Base-by-base conservation (phyloP, 257 asterid genomes). In the Forsythia suspensa region DNA sequence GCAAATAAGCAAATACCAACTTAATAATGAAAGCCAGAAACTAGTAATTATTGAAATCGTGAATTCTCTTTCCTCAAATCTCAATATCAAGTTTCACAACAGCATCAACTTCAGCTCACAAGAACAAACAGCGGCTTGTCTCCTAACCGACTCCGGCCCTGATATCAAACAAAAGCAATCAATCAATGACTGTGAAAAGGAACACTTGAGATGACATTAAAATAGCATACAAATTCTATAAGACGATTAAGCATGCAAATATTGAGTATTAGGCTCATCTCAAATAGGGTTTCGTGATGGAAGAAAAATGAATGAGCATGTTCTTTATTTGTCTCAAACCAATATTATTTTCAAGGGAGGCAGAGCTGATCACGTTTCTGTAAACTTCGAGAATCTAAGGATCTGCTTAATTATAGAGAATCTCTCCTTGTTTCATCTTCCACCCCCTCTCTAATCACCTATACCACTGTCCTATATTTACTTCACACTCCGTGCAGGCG, bases 81-180 rank as follows among this genome's bases (percentile, higher is more conserved):
- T 9, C 13, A 43, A 1, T 43, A 43, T 43, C 51, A 48, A 48
- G n/a, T 48, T 48, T 48, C 57, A 48, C 7, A 34, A 72, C 44
- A 24, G 79, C 44, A 51, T 72, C 77, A 77, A 68, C 59, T 43
- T 80, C 55, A 88, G 92, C 80, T 90, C 82, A 94, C 90, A 70
- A 94, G 96, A 83, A 94, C 95, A 89, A 90, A 94, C 82, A 94
- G 72, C 13, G 94, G 82, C 69, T 85, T 92, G 84, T 84, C 91
- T 72, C 93, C 97, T 80, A 94, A 46, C 81, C 81, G 87, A 66
- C 81, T 92, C n/a, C 97, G 96, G 11, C 98, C 98, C 98, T 92
- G 89, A 41, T 61, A 38, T 20, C 16, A 79, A 73, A 46, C 42
- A 24, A 71, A 80, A 70, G 3, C 48, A 55, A 72, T 59, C 80